These are phyloP conservation scores for Sordariomycetes sp. DNA, from an alignment of 2,329 filamentous ascomycete species.

Conservation along the genomic window DNA sequence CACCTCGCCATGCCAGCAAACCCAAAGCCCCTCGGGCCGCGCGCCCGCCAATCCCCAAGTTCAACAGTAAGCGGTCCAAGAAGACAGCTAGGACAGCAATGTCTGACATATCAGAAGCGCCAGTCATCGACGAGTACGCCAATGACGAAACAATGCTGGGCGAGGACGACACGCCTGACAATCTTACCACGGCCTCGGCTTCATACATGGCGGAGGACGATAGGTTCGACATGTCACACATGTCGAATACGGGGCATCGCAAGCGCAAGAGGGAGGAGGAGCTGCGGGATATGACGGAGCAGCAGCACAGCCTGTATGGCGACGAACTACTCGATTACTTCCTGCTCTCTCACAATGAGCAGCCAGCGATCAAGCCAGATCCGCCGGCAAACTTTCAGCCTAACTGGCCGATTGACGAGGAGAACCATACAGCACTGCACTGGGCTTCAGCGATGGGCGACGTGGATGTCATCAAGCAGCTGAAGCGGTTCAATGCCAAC, in stretches of 20 bases:
- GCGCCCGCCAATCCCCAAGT: slow-evolving; percentile 47
- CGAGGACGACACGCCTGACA: slow-evolving; percentile 76
- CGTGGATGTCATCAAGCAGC: slow-evolving; percentile 78
- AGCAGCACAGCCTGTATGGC: slow-evolving; percentile 83
- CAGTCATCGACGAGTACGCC: slow-evolving; percentile 53
- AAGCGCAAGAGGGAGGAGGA: slow-evolving; percentile 71
- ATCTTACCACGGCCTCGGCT: slow-evolving; percentile 72
- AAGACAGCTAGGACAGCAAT: not conserved
- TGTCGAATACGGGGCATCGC: slow-evolving; percentile 45
- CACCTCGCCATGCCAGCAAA: slow-evolving; percentile 85
- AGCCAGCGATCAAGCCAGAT: slow-evolving; percentile 61
- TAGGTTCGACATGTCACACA: slow-evolving; percentile 60
- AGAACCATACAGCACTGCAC: slow-evolving; percentile 86
- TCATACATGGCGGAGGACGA: slow-evolving; percentile 82
- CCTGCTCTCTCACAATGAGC: slow-evolving; percentile 66
- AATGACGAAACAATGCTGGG: slow-evolving; percentile 50
- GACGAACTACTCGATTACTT: slow-evolving; percentile 96
- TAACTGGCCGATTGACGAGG: slow-evolving; percentile 87
- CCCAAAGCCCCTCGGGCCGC: slow-evolving; percentile 63
- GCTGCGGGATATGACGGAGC: slow-evolving; percentile 57
- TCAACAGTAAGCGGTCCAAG: slow-evolving; percentile 22
- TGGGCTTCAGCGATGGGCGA: slow-evolving; percentile 99
- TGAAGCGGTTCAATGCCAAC: slow-evolving; percentile 72
- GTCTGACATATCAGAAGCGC: too few relatives aligned
- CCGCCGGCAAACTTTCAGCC: slow-evolving; percentile 82